Conservation (phyloP, 2,329 filamentous ascomycete species). For the Colletotrichum spaethianum region DNA sequence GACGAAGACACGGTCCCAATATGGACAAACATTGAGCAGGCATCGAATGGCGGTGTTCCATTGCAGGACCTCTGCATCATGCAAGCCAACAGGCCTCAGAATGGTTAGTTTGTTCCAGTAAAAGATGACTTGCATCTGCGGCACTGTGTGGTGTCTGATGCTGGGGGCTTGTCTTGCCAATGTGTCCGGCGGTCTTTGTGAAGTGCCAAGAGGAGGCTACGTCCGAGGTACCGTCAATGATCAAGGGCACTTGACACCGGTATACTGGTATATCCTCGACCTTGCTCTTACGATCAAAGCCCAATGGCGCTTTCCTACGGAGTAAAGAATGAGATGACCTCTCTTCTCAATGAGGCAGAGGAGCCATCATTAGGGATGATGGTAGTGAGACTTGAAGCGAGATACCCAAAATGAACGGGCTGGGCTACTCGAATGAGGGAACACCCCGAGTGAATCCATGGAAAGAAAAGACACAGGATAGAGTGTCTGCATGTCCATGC, state of each 20-base stretch:
- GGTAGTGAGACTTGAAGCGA: background rate
- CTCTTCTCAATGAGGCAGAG: slow-evolving; percentile 14
- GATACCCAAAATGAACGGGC: background rate
- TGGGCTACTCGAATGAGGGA: background rate
- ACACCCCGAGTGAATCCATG: background rate
- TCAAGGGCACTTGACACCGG: background rate
- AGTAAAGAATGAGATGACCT: background rate
- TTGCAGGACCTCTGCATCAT: slow-evolving; percentile 1
- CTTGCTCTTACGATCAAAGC: background rate
- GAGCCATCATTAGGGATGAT: background rate
- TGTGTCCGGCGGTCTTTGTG: background rate
- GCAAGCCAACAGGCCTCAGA: background rate
- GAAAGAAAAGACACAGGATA: background rate
- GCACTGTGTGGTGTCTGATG: background rate
- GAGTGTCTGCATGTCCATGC: background rate
- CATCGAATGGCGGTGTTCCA: background rate
- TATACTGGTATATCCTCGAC: background rate
- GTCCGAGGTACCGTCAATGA: background rate
- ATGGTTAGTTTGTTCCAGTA: background rate
- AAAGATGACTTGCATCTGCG: slow-evolving; percentile 10
- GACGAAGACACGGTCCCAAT: slow-evolving; percentile 5
- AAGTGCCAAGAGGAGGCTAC: background rate
- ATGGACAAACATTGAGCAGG: background rate
- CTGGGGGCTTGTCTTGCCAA: background rate
- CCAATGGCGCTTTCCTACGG: background rate